Evolutionary conservation across 208 protist genomes (phyloP).

Genomic region (Trypanosoma melophagium): DNA sequence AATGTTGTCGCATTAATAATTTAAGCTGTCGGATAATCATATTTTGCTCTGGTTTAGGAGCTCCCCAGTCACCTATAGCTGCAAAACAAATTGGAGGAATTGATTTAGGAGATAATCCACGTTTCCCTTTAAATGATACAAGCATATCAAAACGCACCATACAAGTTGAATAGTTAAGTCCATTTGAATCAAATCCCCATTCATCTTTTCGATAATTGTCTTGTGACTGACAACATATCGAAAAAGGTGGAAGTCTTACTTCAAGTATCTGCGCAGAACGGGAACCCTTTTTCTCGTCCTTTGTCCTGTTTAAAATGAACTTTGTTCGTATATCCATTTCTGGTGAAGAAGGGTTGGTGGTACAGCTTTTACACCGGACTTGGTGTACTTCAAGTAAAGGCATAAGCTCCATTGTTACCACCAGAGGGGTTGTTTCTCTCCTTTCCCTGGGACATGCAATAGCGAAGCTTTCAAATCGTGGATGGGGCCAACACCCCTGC

Average conservation of each 20-base stretch:
- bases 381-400: neutral
- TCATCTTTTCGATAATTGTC: slow-evolving; percentile 1
- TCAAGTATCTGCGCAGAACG: neutral
- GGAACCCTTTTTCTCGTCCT: neutral
- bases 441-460: neutral
- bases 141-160: slow-evolving; percentile 21
- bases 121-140: neutral
- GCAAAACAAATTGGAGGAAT: slow-evolving; percentile 25
- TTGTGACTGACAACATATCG: slow-evolving; percentile 1
- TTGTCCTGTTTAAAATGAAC: neutral
- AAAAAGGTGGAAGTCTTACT: slow-evolving; percentile 9
- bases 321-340: neutral
- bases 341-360: neutral
- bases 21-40: slow-evolving; percentile 15
- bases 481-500: slow-evolving; percentile 8
- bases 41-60: neutral
- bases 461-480: slow-evolving; percentile 20
- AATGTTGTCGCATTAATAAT: slow-evolving; percentile 1
- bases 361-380: slow-evolving; percentile 3
- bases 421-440: neutral
- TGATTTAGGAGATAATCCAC: neutral
- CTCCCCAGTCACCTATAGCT: slow-evolving; percentile 27
- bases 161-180: neutral
- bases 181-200: slow-evolving; percentile 12
- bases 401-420: slow-evolving; percentile 14